Base-by-base conservation (phyloP, 2,329 filamentous ascomycete species). In the Colletotrichum tropicale region DNA sequence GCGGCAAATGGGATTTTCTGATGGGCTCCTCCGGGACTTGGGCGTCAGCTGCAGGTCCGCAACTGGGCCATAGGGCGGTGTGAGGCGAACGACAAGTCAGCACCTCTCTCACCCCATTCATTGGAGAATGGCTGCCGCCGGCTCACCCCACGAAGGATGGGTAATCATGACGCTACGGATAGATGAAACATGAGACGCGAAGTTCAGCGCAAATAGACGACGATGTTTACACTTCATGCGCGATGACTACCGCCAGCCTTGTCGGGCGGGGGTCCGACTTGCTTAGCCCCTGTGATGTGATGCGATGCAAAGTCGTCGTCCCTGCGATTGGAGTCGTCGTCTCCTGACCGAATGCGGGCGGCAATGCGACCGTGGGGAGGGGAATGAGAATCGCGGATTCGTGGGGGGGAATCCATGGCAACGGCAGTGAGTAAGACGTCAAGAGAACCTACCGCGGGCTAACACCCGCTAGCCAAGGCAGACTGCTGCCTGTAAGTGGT, bases 1-100 rank as follows among this genome's bases (percentile, higher is more conserved):
- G 74, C 71, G 74, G 71, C 60, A 76, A 76, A 71, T 61, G 74
- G 66, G 43, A 64, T 61, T 55, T 24, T 70, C 38, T 76, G 36
- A 76, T 71, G 66, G 71, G 71, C 21, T 76, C 65, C 58, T 13
- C 43, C 38, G 62, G 24, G 10, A 58, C 8, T 43, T 65, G 36
- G 71, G 66, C 61, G 66, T 66, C 60, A 60, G 74, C 64, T 58
- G 74, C 66, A 67, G 71, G 74, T 64, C 71, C 48, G 60, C 61
- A n/a, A 52, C 71, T 71, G 71, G 71, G 34, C 32, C 30, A 21
- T 62, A 43, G 34, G 71, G 71, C 71, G 74, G 74, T 76, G 74
- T 75, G 28, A 74, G 48, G 38, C 48, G 34, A 64, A 64, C 71
- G 62, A 38, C 65, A 70, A 32, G 61, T 74, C 70, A 74, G 74